Percentiles rank a stretch among this genome's conserved stretches.
Conservation (phyloP, 2,329 filamentous ascomycete species). For the Botrytis cinerea region DNA sequence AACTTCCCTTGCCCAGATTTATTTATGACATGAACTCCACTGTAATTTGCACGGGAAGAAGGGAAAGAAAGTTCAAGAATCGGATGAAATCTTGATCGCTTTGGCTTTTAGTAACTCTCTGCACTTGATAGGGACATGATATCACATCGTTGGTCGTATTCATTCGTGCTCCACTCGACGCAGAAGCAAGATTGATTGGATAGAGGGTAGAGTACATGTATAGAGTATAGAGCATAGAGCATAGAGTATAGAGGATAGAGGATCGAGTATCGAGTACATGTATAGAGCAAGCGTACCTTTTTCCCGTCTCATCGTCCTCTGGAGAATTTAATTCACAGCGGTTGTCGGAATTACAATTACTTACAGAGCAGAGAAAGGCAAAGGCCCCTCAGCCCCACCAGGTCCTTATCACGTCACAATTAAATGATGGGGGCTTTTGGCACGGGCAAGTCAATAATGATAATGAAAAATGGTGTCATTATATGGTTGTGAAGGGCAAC, state of each 20-base stretch:
- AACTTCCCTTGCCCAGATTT: not conserved
- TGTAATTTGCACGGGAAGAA: too few relatives aligned
- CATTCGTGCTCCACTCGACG: not conserved
- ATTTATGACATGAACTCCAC: not conserved
- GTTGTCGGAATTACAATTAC: not conserved
- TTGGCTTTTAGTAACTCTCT: too few relatives aligned
- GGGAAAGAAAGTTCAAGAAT: not conserved
- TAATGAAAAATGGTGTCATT: not conserved
- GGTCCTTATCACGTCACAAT: not conserved
- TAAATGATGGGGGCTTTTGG: not conserved
- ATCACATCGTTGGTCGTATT: not conserved
- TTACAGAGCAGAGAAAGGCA: not conserved
- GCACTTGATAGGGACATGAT: not conserved
- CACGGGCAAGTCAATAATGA: not conserved
- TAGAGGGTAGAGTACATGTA: too few relatives aligned
- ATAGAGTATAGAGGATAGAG: too few relatives aligned
- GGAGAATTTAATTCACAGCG: too few relatives aligned
- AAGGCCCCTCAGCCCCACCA: not conserved
- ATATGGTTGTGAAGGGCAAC: constrained; percentile 11
- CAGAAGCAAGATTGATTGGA: not conserved
- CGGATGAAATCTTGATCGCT: not conserved
- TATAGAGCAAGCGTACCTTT: too few relatives aligned
- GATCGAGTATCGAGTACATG: too few relatives aligned
- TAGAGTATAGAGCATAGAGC: too few relatives aligned
- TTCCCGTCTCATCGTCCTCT: not conserved